Base-by-base conservation (phyloP, 2,329 filamentous ascomycete species). In the Trichoderma aggressivum region DNA sequence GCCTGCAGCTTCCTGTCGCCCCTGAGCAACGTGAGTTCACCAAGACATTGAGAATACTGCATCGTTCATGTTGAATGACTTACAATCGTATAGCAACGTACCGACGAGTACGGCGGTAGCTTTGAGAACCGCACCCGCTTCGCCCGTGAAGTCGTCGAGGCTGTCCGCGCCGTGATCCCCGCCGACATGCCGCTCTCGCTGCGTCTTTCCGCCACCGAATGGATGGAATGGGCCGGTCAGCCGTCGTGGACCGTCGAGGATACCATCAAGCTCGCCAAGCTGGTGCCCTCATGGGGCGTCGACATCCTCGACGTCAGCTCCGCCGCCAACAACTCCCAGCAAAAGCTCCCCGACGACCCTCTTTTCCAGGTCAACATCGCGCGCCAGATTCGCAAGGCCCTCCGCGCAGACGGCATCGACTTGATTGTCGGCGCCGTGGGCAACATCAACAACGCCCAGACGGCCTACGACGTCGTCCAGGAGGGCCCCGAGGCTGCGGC, bases 281-380 rank as follows among this genome's bases (percentile, higher is more conserved):
- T 91, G 11, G 86, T 98, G 1, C 91, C 92, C 0, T 87, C 86
- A 0, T 84, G 86, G 14, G 94, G 94, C 34, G 87, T 97, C 56
- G 94, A 98, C 79, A 83, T 97, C 18, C 85, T 97, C 34, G 94
- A 98, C 79, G 89, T 97, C 71, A 94, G 90, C 75, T 90, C 90
- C 1, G 93, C 90, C 39, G 94, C 92, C 50, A 92, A 92, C 78
- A 87, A 89, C 78, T 80, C 84, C 43, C 79, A 81, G 58, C 90
- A 92, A 78, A 84, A 89, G 78, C 88, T 93, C 74, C 80, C 87
- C 24, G 76, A 88, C 58, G 87, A 89, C 71, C 89, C 90, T 71
- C 89, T 90, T 1, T 95, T 92, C 84, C 94, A 97, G 83, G 86
- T 90, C 26, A 88, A 90, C 53, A 88, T 96, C 69, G 91, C 93